Evolutionary conservation across 495 filamentous ascomycete genomes (phyloP), one percentile per base, ranked within the genome.

Genomic region (Daldinia loculata): DNA sequence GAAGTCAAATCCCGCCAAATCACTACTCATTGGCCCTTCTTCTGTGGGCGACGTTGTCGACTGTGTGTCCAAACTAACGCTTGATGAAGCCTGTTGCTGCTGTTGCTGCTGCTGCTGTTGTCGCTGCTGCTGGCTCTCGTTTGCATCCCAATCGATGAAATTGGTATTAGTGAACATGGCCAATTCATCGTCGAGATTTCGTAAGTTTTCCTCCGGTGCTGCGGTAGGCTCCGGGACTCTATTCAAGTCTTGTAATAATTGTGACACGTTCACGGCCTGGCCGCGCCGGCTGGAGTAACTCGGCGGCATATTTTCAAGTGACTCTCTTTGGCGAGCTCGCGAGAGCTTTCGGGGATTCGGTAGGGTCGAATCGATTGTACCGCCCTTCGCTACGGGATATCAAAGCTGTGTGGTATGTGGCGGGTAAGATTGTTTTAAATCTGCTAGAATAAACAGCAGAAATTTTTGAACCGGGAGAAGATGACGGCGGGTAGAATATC

Each of bases 151-250:
- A 79, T 97, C 94, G 79, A 92, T 92, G 84, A 98, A 98, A 63
- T 95, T 90, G 55, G 92, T 88, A 80, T 98, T 97, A 65, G 93
- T 96, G 85, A 98, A 97, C 70, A 96, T 84, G 30, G 91, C 92
- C 51, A 99, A 85, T 53, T 95, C 93, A 58, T 90, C 86, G 26
- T 78, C 78, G 57, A 83, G 76, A 53, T 72, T 72, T 91, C 90
- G 74, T 88, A 79, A 65, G 85, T 89, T 78, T 34, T 92, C 88
- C 66, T 89, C 88, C 52, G 86, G 72, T 6, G 89, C 84, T 55
- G 93, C 90, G 74, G 91, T 86, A 14, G 88, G 83, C 7, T 90
- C 87, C 8, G 73, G 73, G 52, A 93, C 86, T 59, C 89, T 85
- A 80, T 98, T 98, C 61, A 98, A 84, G 74, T 94, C 90, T 70